A percentile compares a stretch with the other conserved stretches of the same genome.
These are phyloP conservation scores for Rhodotorula sp. DNA, from an alignment of 1,284 basidiomycete species.

Conservation along the genomic window DNA sequence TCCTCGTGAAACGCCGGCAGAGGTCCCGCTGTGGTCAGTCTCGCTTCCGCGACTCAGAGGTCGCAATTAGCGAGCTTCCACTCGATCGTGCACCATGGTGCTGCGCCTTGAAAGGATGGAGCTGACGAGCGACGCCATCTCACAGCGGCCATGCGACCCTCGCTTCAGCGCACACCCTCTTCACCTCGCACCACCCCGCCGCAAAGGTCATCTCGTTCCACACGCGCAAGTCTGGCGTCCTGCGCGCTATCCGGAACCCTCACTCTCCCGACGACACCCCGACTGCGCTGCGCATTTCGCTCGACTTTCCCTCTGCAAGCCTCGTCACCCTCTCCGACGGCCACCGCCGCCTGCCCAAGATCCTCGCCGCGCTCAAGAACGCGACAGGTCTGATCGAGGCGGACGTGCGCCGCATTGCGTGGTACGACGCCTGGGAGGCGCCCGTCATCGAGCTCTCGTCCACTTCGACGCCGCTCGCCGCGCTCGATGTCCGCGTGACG, in stretches of 20 bases:
- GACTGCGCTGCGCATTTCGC: constrained; percentile 51
- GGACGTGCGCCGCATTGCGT: constrained; percentile 1
- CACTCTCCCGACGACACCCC: background rate
- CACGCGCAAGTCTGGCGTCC: constrained; percentile 42
- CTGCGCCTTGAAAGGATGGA: no score
- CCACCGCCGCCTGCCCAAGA: constrained; percentile 14
- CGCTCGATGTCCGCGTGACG: background rate
- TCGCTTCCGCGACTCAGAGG: constrained; percentile 30
- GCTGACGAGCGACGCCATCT: no score
- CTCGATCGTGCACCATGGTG: no score
- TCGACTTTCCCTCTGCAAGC: constrained; percentile 52
- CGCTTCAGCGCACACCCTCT: constrained; percentile 56
- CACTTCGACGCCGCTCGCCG: background rate
- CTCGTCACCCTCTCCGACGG: constrained; percentile 18
- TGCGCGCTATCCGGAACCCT: constrained; percentile 12
- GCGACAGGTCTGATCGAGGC: background rate
- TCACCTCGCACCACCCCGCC: constrained; percentile 46
- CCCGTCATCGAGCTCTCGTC: constrained; percentile 19
- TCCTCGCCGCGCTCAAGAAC: background rate
- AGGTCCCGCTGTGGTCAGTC: constrained; percentile 26
- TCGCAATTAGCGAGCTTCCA: no score
- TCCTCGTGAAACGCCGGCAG: background rate
- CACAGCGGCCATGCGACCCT: constrained; percentile 59
- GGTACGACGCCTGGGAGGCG: constrained; percentile 1
- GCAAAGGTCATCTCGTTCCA: constrained; percentile 53